Conservation (phyloP, 768 basidiomycete genomes). For the Rhodotorula babjevae region DNA sequence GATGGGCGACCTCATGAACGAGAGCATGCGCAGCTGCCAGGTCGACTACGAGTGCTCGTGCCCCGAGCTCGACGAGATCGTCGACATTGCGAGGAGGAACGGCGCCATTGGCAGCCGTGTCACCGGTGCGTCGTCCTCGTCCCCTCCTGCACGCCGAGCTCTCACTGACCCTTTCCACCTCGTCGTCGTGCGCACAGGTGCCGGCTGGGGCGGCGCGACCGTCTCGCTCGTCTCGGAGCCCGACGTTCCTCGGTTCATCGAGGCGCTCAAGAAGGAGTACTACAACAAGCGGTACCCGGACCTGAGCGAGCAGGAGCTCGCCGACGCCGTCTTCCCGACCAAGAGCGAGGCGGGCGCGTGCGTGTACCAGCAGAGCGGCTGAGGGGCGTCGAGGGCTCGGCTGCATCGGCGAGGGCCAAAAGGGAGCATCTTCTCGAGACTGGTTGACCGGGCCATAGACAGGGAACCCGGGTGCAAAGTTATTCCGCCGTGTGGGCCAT, state of each 20-base stretch:
- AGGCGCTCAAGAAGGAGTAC: conserved; percentile 59
- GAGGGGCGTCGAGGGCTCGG: neutral
- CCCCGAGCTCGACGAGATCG: conserved; percentile 68
- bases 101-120: conserved; percentile 77
- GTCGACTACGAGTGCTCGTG: conserved; percentile 61
- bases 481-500: too few species aligned
- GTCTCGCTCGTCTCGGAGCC: conserved; percentile 70
- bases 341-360: conserved; percentile 76
- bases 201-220: conserved; percentile 88
- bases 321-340: conserved; percentile 73
- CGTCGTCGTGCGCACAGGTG: conserved; percentile 52
- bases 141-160: neutral
- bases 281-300: conserved; percentile 54
- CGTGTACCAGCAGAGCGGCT: conserved; percentile 42
- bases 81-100: conserved; percentile 59
- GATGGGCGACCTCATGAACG: conserved; percentile 72
- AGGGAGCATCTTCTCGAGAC: too few species aligned
- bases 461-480: too few species aligned
- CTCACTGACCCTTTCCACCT: neutral
- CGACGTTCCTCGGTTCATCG: conserved; percentile 62
- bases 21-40: conserved; percentile 67
- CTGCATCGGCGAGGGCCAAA: too few species aligned
- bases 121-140: conserved; percentile 57
- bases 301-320: conserved; percentile 59
- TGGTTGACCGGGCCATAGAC: too few species aligned